Evolutionary conservation across 2,329 filamentous ascomycete species (phyloP).

Genomic region (Diaporthe velutina): DNA sequence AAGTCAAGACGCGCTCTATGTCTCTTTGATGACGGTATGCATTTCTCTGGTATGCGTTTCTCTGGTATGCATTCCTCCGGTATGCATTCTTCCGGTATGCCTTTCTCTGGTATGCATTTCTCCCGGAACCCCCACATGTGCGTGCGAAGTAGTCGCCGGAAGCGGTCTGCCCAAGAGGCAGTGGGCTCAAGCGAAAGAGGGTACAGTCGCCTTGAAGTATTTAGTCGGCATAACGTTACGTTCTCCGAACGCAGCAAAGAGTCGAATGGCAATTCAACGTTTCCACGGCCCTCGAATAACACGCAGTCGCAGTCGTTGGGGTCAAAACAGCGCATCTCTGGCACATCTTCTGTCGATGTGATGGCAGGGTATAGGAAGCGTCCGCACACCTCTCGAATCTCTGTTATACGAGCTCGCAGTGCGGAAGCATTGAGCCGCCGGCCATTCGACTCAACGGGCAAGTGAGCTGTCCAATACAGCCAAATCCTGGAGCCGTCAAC

Average conservation of each 20-base stretch:
- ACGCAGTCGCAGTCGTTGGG: slow-evolving; percentile 17
- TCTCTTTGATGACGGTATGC: neutral
- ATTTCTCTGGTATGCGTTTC: no score
- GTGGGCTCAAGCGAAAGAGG: neutral
- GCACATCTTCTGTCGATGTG: neutral
- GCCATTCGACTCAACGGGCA: neutral
- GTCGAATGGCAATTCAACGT: neutral
- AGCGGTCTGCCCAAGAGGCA: no score
- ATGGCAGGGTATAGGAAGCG: slow-evolving; percentile 5
- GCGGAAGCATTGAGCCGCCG: neutral
- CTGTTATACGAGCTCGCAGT: neutral
- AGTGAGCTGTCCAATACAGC: slow-evolving; percentile 16
- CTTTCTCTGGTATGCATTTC: no score
- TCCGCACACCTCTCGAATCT: neutral
- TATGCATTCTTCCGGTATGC: no score
- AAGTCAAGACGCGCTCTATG: neutral
- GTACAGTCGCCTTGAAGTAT: neutral
- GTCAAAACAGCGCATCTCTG: slow-evolving; percentile 28
- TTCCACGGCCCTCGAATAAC: neutral
- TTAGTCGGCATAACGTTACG: neutral
- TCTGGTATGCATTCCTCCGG: no score
- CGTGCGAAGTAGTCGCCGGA: neutral
- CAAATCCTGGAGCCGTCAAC: neutral
- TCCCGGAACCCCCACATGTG: neutral
- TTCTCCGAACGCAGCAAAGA: neutral